These are phyloP conservation scores for Gentiana dahurica DNA, from an alignment of 257 asterid species.

Conservation along the genomic window DNA sequence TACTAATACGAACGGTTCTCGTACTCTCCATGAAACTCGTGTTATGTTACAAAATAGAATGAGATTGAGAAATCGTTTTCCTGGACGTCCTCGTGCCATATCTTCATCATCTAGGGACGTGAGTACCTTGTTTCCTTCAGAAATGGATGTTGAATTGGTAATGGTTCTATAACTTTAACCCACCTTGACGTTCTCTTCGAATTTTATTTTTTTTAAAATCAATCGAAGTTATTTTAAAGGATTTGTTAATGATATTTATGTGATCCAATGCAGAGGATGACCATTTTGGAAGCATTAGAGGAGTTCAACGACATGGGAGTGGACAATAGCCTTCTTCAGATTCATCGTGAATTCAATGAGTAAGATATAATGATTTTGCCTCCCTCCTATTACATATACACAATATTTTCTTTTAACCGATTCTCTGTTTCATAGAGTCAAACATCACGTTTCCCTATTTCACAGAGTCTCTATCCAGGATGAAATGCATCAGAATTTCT, in stretches of 20 bases:
- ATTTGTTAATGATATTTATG: neutral
- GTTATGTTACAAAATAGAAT: conserved; percentile 37
- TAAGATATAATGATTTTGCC: conserved; percentile 24
- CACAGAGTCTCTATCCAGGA: too few relatives aligned
- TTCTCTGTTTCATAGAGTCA: too few relatives aligned
- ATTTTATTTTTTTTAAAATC: neutral
- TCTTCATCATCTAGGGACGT: conserved; percentile 30
- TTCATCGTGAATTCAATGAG: conserved; percentile 76
- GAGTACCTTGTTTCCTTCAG: conserved; percentile 53
- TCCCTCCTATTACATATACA: too few relatives aligned
- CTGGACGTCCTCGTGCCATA: conserved; percentile 53
- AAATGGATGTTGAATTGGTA: conserved; percentile 85
- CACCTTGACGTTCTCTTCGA: neutral
- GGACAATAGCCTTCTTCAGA: conserved; percentile 35
- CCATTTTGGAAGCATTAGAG: conserved; percentile 65
- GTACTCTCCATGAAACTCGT: conserved; percentile 38
- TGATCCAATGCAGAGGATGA: conserved; percentile 56
- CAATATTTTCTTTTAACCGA: too few relatives aligned
- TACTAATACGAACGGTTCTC: conserved; percentile 27
- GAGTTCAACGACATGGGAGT: conserved; percentile 56
- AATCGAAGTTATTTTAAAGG: neutral
- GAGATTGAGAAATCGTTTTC: conserved; percentile 66
- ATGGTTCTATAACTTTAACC: conserved; percentile 4
- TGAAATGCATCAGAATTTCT: too few relatives aligned
- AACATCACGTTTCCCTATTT: too few relatives aligned